These are phyloP conservation scores for Podila horticola DNA, from an alignment of 192 early-diverging fungal genomes.

Conservation along the genomic window DNA sequence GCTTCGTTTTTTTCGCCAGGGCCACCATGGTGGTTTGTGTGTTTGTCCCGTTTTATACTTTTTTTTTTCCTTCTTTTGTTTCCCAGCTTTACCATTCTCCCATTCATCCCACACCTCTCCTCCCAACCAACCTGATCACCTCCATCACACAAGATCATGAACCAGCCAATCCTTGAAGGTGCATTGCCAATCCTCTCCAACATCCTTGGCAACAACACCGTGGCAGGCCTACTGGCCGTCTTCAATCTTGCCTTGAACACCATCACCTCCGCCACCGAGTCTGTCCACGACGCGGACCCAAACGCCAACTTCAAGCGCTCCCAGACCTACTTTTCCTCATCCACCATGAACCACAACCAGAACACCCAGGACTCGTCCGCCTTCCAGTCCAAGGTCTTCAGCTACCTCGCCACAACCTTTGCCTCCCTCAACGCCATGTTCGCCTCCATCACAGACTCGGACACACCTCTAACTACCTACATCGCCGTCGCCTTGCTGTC, in stretches of 20 bases:
- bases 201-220: conserved; percentile 42
- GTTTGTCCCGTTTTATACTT: background rate
- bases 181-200: conserved; percentile 35
- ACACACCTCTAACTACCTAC: conserved; percentile 42
- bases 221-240: conserved; percentile 32
- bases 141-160: conserved; percentile 15
- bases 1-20: background rate
- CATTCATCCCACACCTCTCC: background rate
- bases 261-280: conserved; percentile 3
- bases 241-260: conserved; percentile 35
- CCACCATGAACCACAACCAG: background rate
- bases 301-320: background rate
- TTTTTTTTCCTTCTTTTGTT: conserved; percentile 1
- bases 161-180: conserved; percentile 33
- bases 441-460: conserved; percentile 14
- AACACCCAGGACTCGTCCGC: background rate
- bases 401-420: conserved; percentile 11
- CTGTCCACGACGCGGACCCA: background rate
- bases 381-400: conserved; percentile 21
- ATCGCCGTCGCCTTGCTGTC: conserved; percentile 30
- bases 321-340: background rate
- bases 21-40: conserved; percentile 1
- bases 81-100: background rate
- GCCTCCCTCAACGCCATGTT: conserved; percentile 30
- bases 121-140: background rate